Conservation (phyloP, 192 early-diverging fungal species). For the Coemansia sp. region DNA sequence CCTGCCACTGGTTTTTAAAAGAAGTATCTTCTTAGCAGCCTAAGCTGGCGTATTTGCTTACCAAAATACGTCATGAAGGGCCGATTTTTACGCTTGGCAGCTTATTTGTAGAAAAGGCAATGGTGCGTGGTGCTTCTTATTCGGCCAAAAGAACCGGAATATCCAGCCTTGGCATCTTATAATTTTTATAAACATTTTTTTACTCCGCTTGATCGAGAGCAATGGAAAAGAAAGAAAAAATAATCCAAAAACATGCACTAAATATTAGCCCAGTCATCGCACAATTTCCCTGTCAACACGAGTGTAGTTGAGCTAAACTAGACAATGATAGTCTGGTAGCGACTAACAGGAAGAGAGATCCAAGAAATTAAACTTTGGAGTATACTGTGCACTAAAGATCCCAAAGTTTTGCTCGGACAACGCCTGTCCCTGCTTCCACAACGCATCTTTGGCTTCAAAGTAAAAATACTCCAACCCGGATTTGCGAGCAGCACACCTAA, state of each 20-base stretch:
- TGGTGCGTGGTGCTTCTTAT: too few relatives aligned
- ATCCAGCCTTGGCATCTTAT: background rate
- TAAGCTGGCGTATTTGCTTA: too few relatives aligned
- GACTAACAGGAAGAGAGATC: background rate
- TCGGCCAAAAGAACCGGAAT: background rate
- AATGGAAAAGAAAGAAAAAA: background rate
- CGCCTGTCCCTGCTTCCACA: constrained; percentile 34
- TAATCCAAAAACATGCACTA: too few relatives aligned
- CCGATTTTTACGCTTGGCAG: too few relatives aligned
- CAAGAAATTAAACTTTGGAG: constrained; percentile 13
- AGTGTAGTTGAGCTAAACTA: too few relatives aligned
- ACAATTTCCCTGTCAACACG: too few relatives aligned
- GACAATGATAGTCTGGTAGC: background rate
- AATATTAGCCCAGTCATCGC: too few relatives aligned
- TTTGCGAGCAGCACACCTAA: constrained; percentile 32
- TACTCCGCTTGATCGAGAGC: background rate
- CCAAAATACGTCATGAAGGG: too few relatives aligned
- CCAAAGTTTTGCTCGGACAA: constrained; percentile 49
- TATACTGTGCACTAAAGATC: constrained; percentile 21
- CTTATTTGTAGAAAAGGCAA: too few relatives aligned
- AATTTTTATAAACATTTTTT: background rate
- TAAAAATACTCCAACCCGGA: constrained; percentile 43
- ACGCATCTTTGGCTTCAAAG: constrained; percentile 54
- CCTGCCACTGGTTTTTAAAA: too few relatives aligned
- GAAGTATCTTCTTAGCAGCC: too few relatives aligned